phyloP scores from a whole-genome alignment of 768 basidiomycete genomes.

The Suillus subalutaceus region DNA sequence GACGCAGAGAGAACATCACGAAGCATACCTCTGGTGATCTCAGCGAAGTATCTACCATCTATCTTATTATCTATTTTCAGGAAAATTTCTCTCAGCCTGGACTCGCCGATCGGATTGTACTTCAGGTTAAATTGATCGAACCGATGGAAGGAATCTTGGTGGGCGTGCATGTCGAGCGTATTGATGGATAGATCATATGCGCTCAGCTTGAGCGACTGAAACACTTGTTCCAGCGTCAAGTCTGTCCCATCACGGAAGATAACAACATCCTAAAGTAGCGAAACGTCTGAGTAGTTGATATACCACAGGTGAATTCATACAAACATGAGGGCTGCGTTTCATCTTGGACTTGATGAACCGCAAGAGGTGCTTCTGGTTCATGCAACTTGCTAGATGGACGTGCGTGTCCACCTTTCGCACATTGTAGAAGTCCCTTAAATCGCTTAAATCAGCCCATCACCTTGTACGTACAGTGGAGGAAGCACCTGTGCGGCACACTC shows the following conservation, averaged over 20 bases:
- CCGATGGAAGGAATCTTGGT: conserved; percentile 96
- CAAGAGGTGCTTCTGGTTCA: conserved; percentile 98
- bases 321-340: conserved; percentile 81
- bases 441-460: conserved; percentile 10
- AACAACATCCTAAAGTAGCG: conserved; percentile 77
- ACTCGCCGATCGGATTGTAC: conserved; percentile 97
- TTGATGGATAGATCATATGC: conserved; percentile 99
- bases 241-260: conserved; percentile 93
- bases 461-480: background rate
- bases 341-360: conserved; percentile 99
- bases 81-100: conserved; percentile 93
- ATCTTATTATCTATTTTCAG: conserved; percentile 97
- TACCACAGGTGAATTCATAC: conserved; percentile 21
- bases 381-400: conserved; percentile 97
- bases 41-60: conserved; percentile 90
- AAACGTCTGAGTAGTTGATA: background rate
- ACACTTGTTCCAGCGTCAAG: conserved; percentile 91
- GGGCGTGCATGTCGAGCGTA: conserved; percentile 99
- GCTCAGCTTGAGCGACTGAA: conserved; percentile 90
- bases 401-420: conserved; percentile 98
- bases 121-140: conserved; percentile 99
- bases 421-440: conserved; percentile 94
- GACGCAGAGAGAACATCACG: background rate
- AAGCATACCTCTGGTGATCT: conserved; percentile 80
- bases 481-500: conserved; percentile 37